Conservation (phyloP, 306 rosid species). For the Hylodesmum podocarpum region DNA sequence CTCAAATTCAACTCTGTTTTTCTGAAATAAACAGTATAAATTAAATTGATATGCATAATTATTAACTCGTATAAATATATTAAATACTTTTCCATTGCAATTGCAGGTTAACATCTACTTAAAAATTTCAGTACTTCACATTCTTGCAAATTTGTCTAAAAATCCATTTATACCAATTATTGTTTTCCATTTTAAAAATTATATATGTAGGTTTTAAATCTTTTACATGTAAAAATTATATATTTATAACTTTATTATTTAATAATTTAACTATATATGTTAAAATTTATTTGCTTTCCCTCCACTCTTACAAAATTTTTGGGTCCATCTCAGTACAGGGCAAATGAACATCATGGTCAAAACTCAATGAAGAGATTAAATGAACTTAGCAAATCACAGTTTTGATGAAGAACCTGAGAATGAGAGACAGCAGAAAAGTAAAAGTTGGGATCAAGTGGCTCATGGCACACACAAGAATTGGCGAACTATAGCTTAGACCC, state of each 20-base stretch:
- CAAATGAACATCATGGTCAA: background rate
- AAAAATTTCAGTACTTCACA: background rate
- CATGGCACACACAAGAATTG: constrained; percentile 74
- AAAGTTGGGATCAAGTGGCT: constrained; percentile 64
- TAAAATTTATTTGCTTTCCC: no score
- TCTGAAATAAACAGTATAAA: constrained; percentile 30
- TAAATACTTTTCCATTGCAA: no score
- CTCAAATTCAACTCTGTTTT: constrained; percentile 42
- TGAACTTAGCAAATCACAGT: background rate
- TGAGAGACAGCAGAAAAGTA: constrained; percentile 54
- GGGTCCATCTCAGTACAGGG: background rate
- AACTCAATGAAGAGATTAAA: background rate
- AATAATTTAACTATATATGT: background rate
- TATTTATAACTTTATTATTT: background rate
- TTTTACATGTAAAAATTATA: background rate
- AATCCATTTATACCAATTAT: background rate
- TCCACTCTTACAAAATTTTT: no score
- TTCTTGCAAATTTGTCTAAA: background rate
- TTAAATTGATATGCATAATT: no score
- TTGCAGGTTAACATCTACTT: background rate
- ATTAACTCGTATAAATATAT: background rate
- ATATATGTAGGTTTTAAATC: background rate
- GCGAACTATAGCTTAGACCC: constrained; percentile 73
- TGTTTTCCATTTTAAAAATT: background rate
- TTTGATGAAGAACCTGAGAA: constrained; percentile 50